These are phyloP conservation scores for Noccaea caerulescens DNA, from an alignment of 345 rosid species.

Conservation along the genomic window DNA sequence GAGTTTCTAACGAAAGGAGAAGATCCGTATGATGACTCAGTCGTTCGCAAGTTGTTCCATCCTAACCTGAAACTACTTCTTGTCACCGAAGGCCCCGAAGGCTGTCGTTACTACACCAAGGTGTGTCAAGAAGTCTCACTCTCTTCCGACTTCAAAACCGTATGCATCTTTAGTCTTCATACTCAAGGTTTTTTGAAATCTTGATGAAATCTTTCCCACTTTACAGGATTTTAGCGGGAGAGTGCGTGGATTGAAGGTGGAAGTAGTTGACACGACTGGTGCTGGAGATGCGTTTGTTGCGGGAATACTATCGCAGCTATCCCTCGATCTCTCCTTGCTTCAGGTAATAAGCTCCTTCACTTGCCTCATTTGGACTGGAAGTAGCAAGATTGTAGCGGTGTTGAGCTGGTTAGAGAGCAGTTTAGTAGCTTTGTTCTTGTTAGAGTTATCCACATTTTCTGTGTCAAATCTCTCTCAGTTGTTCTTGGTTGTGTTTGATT, in stretches of 20 bases:
- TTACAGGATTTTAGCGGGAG: slow-evolving; percentile 80
- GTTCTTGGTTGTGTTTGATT: slow-evolving; percentile 1
- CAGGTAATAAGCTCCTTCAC: slow-evolving; percentile 58
- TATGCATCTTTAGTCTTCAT: not conserved
- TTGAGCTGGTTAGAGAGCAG: not conserved
- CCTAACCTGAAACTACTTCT: slow-evolving; percentile 82
- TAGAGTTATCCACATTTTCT: not conserved
- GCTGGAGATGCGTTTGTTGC: slow-evolving; percentile 99
- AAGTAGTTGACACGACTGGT: slow-evolving; percentile 90
- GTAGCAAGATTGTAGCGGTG: no score
- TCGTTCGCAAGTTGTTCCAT: slow-evolving; percentile 74
- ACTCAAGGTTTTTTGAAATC: not conserved
- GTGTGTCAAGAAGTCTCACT: slow-evolving; percentile 36
- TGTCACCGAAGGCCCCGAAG: slow-evolving; percentile 83
- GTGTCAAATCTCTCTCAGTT: no score
- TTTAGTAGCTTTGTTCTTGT: slow-evolving; percentile 8
- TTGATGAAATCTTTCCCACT: not conserved
- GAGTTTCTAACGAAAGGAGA: slow-evolving; percentile 82
- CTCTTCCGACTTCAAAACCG: not conserved
- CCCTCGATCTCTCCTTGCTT: slow-evolving; percentile 74
- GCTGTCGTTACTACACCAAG: slow-evolving; percentile 95
- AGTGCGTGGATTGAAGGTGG: slow-evolving; percentile 77
- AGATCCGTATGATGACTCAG: slow-evolving; percentile 90
- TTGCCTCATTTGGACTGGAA: not conserved
- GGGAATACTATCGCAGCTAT: slow-evolving; percentile 67